Conservation (phyloP, 2,329 filamentous ascomycete genomes). For the Botryotinia globosa region DNA sequence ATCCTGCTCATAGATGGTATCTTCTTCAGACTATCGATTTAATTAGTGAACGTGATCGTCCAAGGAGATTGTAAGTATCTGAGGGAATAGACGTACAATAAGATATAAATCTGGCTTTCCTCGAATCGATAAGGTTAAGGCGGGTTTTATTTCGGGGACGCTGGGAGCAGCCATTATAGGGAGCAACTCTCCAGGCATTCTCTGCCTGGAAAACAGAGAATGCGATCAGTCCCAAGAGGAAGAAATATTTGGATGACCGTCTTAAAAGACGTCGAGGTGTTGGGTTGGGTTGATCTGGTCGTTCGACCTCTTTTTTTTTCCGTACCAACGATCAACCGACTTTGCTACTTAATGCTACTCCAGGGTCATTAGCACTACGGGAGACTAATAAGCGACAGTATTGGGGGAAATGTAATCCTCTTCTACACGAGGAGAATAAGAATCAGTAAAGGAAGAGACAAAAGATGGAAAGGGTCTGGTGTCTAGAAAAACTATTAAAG, state of each 20-base stretch:
- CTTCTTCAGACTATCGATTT: slow-evolving; percentile 69
- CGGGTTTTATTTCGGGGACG: slow-evolving; percentile 26
- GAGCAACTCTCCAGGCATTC: slow-evolving; percentile 40
- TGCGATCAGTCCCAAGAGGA: slow-evolving; percentile 30
- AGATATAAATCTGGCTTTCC: slow-evolving; percentile 40
- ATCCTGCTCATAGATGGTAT: slow-evolving; percentile 95
- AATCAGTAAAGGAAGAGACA: neutral
- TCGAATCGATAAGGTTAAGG: slow-evolving; percentile 31
- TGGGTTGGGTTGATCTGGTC: slow-evolving; percentile 8
- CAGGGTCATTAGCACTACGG: slow-evolving; percentile 10
- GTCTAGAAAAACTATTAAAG: neutral
- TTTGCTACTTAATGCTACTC: slow-evolving; percentile 10
- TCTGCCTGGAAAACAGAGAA: slow-evolving; percentile 32
- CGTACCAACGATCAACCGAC: slow-evolving; percentile 12
- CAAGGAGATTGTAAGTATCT: neutral
- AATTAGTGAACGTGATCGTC: slow-evolving; percentile 25
- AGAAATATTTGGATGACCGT: slow-evolving; percentile 21
- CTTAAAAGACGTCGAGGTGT: slow-evolving; percentile 16
- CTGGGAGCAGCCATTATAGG: slow-evolving; percentile 38
- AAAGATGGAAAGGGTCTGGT: neutral
- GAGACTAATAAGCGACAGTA: slow-evolving; percentile 19
- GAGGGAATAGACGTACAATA: slow-evolving; percentile 34
- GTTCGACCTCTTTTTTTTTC: slow-evolving; percentile 18
- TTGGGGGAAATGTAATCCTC: slow-evolving; percentile 1
- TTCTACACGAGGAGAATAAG: slow-evolving; percentile 12